These are phyloP conservation scores for Beauveria varroae DNA, from an alignment of 2,329 filamentous ascomycete genomes.

Conservation along the genomic window DNA sequence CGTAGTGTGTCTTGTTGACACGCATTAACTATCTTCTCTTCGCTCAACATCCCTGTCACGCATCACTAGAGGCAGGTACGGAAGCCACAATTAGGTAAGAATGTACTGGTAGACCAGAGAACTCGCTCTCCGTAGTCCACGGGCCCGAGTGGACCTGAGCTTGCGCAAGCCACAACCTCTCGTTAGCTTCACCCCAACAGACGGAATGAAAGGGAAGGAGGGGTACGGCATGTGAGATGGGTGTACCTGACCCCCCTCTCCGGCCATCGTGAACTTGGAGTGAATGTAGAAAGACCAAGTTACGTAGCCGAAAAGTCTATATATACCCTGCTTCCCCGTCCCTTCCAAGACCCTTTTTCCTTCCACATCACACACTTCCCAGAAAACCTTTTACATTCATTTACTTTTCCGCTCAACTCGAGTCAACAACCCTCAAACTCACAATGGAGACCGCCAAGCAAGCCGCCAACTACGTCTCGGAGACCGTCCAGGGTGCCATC, in stretches of 20 bases:
- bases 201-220: neutral
- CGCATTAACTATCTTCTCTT: neutral
- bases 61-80: neutral
- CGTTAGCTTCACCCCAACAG: neutral
- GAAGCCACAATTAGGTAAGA: neutral
- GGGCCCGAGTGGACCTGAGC: neutral
- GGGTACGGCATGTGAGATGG: neutral
- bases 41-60: neutral
- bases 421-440: conserved; percentile 20
- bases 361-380: conserved; percentile 5
- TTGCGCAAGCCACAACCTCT: conserved; percentile 1
- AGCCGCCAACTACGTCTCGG: conserved; percentile 61
- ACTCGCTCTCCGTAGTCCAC: neutral
- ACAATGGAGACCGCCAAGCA: conserved; percentile 50
- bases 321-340: neutral
- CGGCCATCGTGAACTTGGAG: neutral
- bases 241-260: neutral
- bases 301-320: conserved; percentile 6
- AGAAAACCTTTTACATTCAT: neutral
- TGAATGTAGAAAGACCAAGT: neutral
- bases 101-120: neutral
- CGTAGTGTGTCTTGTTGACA: neutral
- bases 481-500: conserved; percentile 52
- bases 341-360: neutral
- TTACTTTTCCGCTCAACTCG: neutral